Evolutionary conservation across 331 rosid genomes (phyloP), one percentile per base, ranked within the genome.

Genomic region (Telfairia occidentalis): DNA sequence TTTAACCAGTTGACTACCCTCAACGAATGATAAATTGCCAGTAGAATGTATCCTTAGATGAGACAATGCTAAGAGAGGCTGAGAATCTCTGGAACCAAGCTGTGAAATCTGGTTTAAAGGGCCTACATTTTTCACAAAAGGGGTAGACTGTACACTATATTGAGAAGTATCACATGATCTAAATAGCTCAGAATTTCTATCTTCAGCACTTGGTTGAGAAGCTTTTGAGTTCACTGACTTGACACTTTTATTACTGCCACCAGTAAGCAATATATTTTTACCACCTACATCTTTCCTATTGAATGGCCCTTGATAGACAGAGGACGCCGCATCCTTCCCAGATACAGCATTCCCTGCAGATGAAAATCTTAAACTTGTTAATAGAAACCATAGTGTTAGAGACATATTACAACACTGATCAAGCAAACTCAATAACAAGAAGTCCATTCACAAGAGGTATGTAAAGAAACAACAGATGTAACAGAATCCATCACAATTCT

Each of bases 1-100:
- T 80, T 78, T 85, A 83, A 85, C 59, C 34, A 78, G 76, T 78
- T 81, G 90, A 69, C 49, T 81, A 73, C 88, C 97, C 78, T 87
- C 96, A 61, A 49, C 23, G 73, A 86, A 84, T 84, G 87, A 84
- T 42, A 84, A 79, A 60, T 79, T 83, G 67, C 70, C 82, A 50
- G 76, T 24, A 40, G 81, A 24, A 78, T 86, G 88, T 78, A 82
- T 67, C 81, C 85, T 89, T 59, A 83, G 29, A 81, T 79, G 78
- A 32, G 83, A 43, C 69, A 81, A 12, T 72, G 76, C 79, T 35
- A 76, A 49, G 1, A 77, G 80, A 67, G 72, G 52, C 35, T 76
- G 83, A 40, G 81, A 54, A 70, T 78, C 88, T 86, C 82, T 79
- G 76, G 54, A 87, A 63, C 82, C 85, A 80, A 84, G 50, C 54